phyloP scores from a whole-genome alignment of 2,329 filamentous ascomycete genomes.

The Trichoderma sp. region DNA sequence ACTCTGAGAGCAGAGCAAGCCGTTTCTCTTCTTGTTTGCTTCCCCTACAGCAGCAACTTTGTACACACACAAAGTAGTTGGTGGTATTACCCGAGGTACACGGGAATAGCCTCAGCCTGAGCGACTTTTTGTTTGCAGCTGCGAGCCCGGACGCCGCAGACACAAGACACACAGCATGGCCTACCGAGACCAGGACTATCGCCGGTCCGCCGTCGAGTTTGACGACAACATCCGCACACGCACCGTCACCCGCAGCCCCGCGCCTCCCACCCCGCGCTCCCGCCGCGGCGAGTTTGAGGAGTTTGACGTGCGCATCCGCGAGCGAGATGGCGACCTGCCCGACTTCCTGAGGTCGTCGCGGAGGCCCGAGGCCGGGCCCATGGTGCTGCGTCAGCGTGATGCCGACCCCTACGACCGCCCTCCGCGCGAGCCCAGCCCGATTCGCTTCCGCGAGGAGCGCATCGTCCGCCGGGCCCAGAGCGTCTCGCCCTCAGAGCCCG shows the following conservation, averaged over 20 bases:
- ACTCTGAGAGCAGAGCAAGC: constrained; percentile 14
- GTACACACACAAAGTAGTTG: not conserved
- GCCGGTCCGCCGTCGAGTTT: constrained; percentile 38
- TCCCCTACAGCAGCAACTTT: not conserved
- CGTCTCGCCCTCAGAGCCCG: constrained; percentile 44
- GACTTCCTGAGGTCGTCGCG: constrained; percentile 55
- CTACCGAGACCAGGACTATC: constrained; percentile 50
- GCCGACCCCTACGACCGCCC: constrained; percentile 57
- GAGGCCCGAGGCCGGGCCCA: constrained; percentile 51
- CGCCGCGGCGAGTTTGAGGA: constrained; percentile 40
- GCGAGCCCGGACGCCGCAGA: constrained; percentile 17
- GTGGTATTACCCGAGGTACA: not conserved
- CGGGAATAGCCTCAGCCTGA: not conserved
- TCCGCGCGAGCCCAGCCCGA: constrained; percentile 49
- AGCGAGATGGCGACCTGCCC: constrained; percentile 46
- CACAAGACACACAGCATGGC: constrained; percentile 34
- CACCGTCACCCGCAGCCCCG: constrained; percentile 34
- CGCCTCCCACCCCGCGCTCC: constrained; percentile 35
- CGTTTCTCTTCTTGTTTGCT: not conserved
- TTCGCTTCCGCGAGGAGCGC: constrained; percentile 48
- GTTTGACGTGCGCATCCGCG: constrained; percentile 48
- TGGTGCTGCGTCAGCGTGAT: constrained; percentile 59
- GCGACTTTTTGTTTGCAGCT: not conserved
- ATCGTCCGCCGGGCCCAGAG: constrained; percentile 49
- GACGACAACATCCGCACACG: constrained; percentile 30